Evolutionary conservation across 495 filamentous ascomycete genomes (phyloP).

Genomic region (Xylaria telfairii): DNA sequence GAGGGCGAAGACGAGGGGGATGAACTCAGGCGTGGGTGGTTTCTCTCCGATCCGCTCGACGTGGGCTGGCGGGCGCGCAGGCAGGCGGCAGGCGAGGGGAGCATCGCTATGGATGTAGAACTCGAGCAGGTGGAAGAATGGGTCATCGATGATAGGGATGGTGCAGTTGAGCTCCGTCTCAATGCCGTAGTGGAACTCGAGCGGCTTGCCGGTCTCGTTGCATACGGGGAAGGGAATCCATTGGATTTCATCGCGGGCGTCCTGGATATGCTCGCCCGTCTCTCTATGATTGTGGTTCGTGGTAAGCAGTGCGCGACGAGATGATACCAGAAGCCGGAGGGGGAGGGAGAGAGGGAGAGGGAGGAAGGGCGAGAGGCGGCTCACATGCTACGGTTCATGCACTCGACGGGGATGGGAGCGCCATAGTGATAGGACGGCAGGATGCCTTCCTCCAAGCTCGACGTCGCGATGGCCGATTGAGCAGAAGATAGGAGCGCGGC

Average conservation of each 20-base stretch:
- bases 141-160: constrained; percentile 80
- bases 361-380: constrained; percentile 26
- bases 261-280: constrained; percentile 77
- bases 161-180: constrained; percentile 91
- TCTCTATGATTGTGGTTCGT: constrained; percentile 47
- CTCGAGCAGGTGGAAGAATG: constrained; percentile 95
- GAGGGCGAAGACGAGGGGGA: constrained; percentile 80
- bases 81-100: constrained; percentile 89
- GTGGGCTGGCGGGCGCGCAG: constrained; percentile 70
- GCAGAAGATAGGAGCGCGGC: constrained; percentile 25
- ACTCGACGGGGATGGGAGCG: constrained; percentile 56
- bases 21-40: constrained; percentile 54
- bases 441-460: constrained; percentile 30
- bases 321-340: background rate
- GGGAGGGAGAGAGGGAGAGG: background rate
- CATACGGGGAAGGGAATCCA: constrained; percentile 93
- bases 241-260: constrained; percentile 80
- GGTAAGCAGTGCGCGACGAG: background rate
- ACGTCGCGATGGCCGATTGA: constrained; percentile 29
- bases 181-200: constrained; percentile 85
- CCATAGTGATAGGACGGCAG: constrained; percentile 57
- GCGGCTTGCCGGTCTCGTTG: constrained; percentile 83
- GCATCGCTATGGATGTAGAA: constrained; percentile 98
- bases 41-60: constrained; percentile 53
- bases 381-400: constrained; percentile 63